These are phyloP conservation scores for Trichoderma sp. DNA, from an alignment of 2,329 filamentous ascomycete genomes.

Conservation along the genomic window DNA sequence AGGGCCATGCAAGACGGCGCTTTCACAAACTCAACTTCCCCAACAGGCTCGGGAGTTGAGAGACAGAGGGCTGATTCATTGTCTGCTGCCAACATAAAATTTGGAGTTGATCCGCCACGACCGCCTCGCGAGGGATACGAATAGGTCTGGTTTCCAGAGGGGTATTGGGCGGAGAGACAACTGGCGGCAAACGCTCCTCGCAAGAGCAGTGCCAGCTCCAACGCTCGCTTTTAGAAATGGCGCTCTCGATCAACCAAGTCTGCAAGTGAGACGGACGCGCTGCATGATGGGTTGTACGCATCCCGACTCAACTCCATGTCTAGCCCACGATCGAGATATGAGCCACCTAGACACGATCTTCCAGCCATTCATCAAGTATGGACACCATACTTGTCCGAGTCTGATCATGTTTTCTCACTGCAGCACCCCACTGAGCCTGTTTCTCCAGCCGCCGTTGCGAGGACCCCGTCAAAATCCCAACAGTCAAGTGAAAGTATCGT, in stretches of 20 bases:
- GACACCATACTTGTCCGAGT: conserved; percentile 53
- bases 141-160: conserved; percentile 67
- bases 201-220: conserved; percentile 42
- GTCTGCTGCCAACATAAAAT: conserved; percentile 29
- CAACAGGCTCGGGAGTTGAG: background rate
- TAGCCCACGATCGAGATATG: conserved; percentile 11
- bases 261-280: conserved; percentile 41
- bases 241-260: conserved; percentile 45
- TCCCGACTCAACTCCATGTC: conserved; percentile 36
- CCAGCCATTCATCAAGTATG: conserved; percentile 33
- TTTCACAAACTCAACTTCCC: conserved; percentile 23
- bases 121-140: conserved; percentile 58
- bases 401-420: conserved; percentile 53
- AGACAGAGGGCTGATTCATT: conserved; percentile 8
- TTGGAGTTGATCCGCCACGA: conserved; percentile 57
- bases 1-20: conserved; percentile 28
- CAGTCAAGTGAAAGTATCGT: conserved; percentile 23
- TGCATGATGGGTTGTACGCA: conserved; percentile 30
- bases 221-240: conserved; percentile 48
- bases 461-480: conserved; percentile 20
- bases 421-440: conserved; percentile 41
- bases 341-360: background rate
- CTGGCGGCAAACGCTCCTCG: conserved; percentile 33
- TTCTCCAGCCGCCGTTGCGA: background rate
- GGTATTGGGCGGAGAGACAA: conserved; percentile 66